Evolutionary conservation across 2,329 filamentous ascomycete species (phyloP).

Genomic region (Neonectria neomacrospora): DNA sequence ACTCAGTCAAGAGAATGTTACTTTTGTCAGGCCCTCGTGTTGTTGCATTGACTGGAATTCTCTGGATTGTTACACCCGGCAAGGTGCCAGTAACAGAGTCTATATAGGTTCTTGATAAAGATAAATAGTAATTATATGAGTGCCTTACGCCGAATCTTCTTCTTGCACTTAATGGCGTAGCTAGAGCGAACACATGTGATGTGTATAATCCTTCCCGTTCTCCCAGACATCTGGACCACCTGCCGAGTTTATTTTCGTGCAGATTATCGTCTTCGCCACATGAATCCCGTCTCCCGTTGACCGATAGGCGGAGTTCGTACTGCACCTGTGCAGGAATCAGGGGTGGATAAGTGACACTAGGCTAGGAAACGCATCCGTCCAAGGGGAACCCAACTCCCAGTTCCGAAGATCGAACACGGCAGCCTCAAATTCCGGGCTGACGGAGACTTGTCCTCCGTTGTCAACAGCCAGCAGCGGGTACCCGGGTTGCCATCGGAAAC

Average conservation of each 20-base stretch:
- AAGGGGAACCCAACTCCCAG: slow-evolving; percentile 39
- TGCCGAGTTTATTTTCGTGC: background rate
- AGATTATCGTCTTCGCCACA: background rate
- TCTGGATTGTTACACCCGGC: background rate
- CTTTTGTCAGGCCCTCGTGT: background rate
- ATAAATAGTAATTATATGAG: background rate
- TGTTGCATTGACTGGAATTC: background rate
- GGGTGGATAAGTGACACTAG: slow-evolving; percentile 33
- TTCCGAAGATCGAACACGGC: slow-evolving; percentile 38
- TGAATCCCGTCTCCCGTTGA: background rate
- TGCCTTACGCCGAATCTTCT: background rate
- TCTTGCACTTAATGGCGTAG: background rate
- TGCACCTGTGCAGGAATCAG: background rate
- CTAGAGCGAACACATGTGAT: background rate
- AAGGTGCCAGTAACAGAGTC: background rate
- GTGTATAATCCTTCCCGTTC: background rate
- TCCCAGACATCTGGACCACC: too few species aligned
- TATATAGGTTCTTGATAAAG: background rate
- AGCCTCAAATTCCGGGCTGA: slow-evolving; percentile 40
- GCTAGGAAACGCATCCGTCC: slow-evolving; percentile 39
- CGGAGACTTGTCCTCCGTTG: slow-evolving; percentile 24
- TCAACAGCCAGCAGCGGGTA: slow-evolving; percentile 31
- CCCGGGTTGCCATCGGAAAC: slow-evolving; percentile 36
- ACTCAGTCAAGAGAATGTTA: background rate
- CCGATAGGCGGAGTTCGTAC: background rate